Conservation (phyloP, 345 rosid species). For the Euclidium syriacum region DNA sequence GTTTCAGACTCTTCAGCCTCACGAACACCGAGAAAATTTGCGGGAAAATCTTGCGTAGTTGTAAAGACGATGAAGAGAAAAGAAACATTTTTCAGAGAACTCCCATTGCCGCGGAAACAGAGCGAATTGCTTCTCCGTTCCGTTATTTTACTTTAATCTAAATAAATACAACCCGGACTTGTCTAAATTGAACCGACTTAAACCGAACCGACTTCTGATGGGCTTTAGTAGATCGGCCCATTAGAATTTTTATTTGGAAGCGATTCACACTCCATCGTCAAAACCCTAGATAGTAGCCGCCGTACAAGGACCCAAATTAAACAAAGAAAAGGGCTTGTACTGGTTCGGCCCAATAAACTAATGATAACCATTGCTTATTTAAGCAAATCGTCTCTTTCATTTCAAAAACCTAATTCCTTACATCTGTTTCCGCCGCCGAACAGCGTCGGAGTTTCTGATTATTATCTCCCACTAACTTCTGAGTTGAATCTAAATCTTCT, state of each 20-base stretch:
- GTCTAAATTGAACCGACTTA: neutral
- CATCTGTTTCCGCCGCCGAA: neutral
- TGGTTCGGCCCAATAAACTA: neutral
- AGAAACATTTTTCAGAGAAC: slow-evolving; percentile 4
- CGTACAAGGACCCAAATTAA: neutral
- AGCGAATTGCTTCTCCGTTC: neutral
- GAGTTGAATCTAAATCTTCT: too few relatives aligned
- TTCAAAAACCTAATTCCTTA: neutral
- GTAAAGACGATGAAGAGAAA: neutral
- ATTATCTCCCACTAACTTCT: neutral
- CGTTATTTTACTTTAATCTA: neutral
- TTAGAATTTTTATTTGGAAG: neutral
- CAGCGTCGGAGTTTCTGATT: neutral
- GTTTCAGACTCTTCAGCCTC: neutral
- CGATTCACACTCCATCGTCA: neutral
- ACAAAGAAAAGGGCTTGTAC: neutral
- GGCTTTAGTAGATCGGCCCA: slow-evolving; percentile 2
- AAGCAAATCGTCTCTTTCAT: neutral
- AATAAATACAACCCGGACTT: neutral
- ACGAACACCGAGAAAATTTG: neutral
- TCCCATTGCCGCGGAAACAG: slow-evolving; percentile 4
- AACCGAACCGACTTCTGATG: neutral
- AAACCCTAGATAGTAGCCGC: slow-evolving; percentile 6
- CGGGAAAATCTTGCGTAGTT: slow-evolving; percentile 5
- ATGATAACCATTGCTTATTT: neutral